phyloP scores from a whole-genome alignment of 352 stramenopile genomes.

The Phytophthora parvispora region DNA sequence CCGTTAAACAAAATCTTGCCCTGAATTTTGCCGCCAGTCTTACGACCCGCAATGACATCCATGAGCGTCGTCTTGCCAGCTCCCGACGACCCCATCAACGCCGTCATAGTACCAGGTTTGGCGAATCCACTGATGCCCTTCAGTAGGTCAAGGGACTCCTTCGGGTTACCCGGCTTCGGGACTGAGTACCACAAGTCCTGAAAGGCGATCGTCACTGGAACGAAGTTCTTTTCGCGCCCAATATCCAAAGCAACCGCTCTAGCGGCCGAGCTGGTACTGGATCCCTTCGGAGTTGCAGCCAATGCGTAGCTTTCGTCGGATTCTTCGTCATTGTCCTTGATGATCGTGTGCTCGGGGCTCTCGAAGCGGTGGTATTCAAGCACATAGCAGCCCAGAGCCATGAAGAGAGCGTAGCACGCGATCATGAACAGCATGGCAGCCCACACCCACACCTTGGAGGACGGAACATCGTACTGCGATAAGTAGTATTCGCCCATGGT shows the following conservation, averaged over 20 bases:
- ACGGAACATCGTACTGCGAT: constrained; percentile 34
- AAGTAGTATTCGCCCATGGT: constrained; percentile 57
- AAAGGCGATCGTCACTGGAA: constrained; percentile 50
- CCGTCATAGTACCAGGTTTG: constrained; percentile 15
- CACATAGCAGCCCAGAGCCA: constrained; percentile 29
- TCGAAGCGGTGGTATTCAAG: constrained; percentile 45
- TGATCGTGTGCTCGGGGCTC: constrained; percentile 30
- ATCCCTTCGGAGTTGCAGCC: constrained; percentile 24
- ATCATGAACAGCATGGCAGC: constrained; percentile 44
- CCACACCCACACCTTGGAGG: constrained; percentile 42
- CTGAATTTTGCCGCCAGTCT: constrained; percentile 7
- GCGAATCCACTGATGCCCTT: constrained; percentile 22
- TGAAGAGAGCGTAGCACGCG: constrained; percentile 35
- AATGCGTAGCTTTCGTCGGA: constrained; percentile 21
- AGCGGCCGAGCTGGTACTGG: constrained; percentile 1
- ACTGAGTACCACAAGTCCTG: constrained; percentile 59
- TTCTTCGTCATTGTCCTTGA: constrained; percentile 29
- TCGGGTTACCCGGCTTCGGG: constrained; percentile 45
- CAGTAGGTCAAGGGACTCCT: constrained; percentile 25
- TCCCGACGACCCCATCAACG: constrained; percentile 19
- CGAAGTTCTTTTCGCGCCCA: constrained; percentile 46
- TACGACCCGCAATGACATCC: constrained; percentile 25
- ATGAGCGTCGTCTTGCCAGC: constrained; percentile 25
- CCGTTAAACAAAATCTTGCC: constrained; percentile 9
- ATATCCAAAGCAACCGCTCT: constrained; percentile 22